phyloP scores from a whole-genome alignment of 2,329 filamentous ascomycete species.

The Trichophyton schoenleinii region DNA sequence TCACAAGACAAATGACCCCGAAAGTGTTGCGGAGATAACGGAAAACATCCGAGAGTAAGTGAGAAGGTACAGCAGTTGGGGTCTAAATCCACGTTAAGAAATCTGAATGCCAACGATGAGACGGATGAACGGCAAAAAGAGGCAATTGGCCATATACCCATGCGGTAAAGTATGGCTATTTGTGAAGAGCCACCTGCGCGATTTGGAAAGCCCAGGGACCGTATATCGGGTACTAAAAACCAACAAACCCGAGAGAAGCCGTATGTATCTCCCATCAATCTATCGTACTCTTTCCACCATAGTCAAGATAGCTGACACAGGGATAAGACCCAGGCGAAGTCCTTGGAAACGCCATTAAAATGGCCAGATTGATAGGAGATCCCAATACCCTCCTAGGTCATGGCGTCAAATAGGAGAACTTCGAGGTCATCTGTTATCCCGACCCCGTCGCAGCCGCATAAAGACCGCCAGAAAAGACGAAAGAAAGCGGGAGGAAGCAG shows the following conservation, averaged over 20 bases:
- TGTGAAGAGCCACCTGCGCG: background rate
- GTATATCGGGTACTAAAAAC: background rate
- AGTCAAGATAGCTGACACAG: background rate
- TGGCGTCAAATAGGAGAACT: background rate
- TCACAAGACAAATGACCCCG: background rate
- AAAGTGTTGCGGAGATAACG: background rate
- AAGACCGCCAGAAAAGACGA: background rate
- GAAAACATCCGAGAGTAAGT: background rate
- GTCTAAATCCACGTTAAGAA: background rate
- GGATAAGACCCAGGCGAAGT: background rate
- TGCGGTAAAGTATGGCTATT: background rate
- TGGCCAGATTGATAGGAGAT: background rate
- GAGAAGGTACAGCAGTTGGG: background rate
- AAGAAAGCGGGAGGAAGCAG: background rate
- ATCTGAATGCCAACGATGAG: background rate
- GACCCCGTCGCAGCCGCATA: background rate
- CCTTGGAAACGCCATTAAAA: background rate
- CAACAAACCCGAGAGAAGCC: background rate
- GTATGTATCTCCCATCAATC: background rate
- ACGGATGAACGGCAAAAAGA: background rate
- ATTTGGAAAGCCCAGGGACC: background rate
- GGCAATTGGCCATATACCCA: background rate
- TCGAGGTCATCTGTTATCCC: background rate
- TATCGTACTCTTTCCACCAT: background rate
- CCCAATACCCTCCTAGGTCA: background rate